Evolutionary conservation across 2,329 filamentous ascomycete species (phyloP).

Genomic region (Aspergillus intermedius): DNA sequence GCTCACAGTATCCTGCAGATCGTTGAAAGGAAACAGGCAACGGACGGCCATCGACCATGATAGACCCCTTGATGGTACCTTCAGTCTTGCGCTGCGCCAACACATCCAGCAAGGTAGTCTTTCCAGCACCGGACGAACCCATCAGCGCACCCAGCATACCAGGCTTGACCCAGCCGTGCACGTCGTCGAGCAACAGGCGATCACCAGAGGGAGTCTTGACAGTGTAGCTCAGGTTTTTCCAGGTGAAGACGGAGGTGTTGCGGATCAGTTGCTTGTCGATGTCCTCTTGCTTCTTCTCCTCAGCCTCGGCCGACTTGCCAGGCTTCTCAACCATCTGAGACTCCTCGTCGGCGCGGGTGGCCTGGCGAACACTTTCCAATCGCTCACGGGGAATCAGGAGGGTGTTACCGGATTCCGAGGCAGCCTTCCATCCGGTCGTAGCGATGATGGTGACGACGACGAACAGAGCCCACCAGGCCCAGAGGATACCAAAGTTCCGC

Average conservation of each 20-base stretch:
- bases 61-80: slow-evolving; percentile 56
- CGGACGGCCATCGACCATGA: slow-evolving; percentile 59
- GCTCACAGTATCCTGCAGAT: slow-evolving; percentile 62
- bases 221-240: slow-evolving; percentile 65
- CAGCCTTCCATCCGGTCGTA: slow-evolving; percentile 52
- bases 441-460: slow-evolving; percentile 52
- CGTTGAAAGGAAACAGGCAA: slow-evolving; percentile 58
- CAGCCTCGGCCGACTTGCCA: slow-evolving; percentile 12
- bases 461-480: slow-evolving; percentile 58
- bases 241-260: slow-evolving; percentile 66
- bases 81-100: slow-evolving; percentile 62
- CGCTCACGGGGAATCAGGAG: slow-evolving; percentile 59
- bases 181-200: slow-evolving; percentile 56
- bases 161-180: slow-evolving; percentile 71
- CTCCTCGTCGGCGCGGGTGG: slow-evolving; percentile 46
- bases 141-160: slow-evolving; percentile 71
- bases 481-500: slow-evolving; percentile 57
- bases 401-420: slow-evolving; percentile 47
- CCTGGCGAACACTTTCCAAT: slow-evolving; percentile 31
- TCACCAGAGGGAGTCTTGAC: slow-evolving; percentile 54
- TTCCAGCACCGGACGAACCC: slow-evolving; percentile 72
- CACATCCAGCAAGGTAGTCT: slow-evolving; percentile 67
- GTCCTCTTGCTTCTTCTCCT: slow-evolving; percentile 12
- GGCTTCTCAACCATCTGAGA: slow-evolving; percentile 26
- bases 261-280: slow-evolving; percentile 46